These are phyloP conservation scores for Lodderomyces margitis DNA, from an alignment of 1,139 yeast genomes.

Conservation along the genomic window DNA sequence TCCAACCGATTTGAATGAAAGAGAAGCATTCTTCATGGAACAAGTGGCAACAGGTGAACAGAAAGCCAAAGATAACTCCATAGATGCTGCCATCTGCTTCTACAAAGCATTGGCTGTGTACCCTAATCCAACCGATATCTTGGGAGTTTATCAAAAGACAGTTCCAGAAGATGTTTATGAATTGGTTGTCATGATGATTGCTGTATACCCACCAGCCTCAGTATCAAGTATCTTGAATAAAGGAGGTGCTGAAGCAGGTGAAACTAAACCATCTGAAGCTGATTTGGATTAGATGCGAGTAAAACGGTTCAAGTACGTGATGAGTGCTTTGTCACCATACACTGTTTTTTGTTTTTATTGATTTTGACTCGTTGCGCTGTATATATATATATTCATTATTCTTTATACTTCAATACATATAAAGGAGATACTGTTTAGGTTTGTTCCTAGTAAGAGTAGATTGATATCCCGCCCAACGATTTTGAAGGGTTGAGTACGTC, in stretches of 20 bases:
- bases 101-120: conserved; percentile 93
- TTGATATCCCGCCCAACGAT: no score
- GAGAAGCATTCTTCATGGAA: conserved; percentile 74
- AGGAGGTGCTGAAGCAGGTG: conserved; percentile 18
- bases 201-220: conserved; percentile 82
- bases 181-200: conserved; percentile 81
- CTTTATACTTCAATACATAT: not conserved
- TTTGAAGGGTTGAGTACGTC: no score
- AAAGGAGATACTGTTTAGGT: not conserved
- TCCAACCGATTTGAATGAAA: conserved; percentile 68
- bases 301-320: conserved; percentile 8
- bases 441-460: no score
- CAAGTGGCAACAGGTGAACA: conserved; percentile 86
- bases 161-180: conserved; percentile 82
- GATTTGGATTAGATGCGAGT: conserved; percentile 36
- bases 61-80: conserved; percentile 54
- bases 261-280: conserved; percentile 31
- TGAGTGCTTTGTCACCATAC: not conserved
- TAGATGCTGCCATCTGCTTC: conserved; percentile 84
- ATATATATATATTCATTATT: conserved; percentile 1
- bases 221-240: conserved; percentile 66
- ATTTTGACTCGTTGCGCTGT: not conserved
- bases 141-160: conserved; percentile 85
- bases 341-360: not conserved
- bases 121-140: conserved; percentile 90